Percentiles rank a stretch among this genome's conserved stretches.
These are phyloP conservation scores for Cladophialophora psammophila DNA, from an alignment of 2,329 filamentous ascomycete species.

Conservation along the genomic window DNA sequence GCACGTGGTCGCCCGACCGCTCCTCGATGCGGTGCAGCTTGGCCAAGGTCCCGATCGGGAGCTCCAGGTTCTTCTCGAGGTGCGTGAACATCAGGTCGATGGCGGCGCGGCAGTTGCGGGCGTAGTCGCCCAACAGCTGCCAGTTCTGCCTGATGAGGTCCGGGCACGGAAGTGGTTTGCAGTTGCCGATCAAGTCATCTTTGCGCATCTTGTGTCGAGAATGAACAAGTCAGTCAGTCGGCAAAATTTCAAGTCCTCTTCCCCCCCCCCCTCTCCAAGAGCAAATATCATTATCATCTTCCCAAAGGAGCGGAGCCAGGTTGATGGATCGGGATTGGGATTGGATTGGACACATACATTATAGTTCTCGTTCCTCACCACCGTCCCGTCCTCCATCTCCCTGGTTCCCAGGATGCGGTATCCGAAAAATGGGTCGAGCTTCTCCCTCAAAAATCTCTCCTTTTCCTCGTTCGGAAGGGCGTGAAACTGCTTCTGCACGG, in stretches of 20 bases:
- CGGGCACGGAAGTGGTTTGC: constrained; percentile 19
- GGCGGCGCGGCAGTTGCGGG: constrained; percentile 18
- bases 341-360: background rate
- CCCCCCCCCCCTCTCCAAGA: no score
- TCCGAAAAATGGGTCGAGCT: constrained; percentile 20
- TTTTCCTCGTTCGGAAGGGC: constrained; percentile 11
- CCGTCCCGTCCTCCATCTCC: constrained; percentile 12
- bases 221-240: background rate
- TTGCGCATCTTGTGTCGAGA: constrained; percentile 15
- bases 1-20: constrained; percentile 12
- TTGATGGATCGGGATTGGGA: no score
- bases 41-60: constrained; percentile 13
- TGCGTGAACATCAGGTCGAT: constrained; percentile 22
- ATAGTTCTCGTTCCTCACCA: constrained; percentile 14
- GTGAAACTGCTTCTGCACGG: constrained; percentile 17
- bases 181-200: constrained; percentile 19
- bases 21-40: constrained; percentile 18
- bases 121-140: constrained; percentile 11
- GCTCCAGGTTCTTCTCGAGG: constrained; percentile 15
- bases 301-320: no score
- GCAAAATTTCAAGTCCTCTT: background rate
- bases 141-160: constrained; percentile 19
- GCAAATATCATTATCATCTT: no score
- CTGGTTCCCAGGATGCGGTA: constrained; percentile 9
- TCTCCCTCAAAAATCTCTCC: constrained; percentile 6